Base-by-base conservation (phyloP, 805 yeast species). In the Danielia reshetovae region DNA sequence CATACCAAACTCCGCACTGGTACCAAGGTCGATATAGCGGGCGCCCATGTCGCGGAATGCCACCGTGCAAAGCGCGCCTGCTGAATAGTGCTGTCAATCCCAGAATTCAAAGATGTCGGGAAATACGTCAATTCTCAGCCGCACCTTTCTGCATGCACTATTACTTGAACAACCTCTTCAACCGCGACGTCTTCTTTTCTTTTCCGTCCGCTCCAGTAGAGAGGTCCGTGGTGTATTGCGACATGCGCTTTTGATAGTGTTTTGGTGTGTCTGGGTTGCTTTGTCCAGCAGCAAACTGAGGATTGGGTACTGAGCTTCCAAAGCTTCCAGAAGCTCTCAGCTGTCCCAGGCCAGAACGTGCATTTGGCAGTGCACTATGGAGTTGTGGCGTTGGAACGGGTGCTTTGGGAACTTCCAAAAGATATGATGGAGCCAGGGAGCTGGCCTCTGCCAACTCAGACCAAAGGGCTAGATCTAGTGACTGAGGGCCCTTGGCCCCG, bases 391-490 rank as follows among this genome's bases (percentile, higher is more conserved):
- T n/a, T n/a, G n/a, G n/a, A n/a, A n/a, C n/a, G 10, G 36, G 30
- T 4, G 45, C 29, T 29, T 34, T 34, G 9, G 42, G 46, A 11
- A 33, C 30, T n/a, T 42, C 36, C 28, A 38, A 34, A 18, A 46
- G 45, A 32, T 42, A 41, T 32, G 42, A 45, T 1, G 51, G 51
- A 9, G 51, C 51, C 25, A 29, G 41, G 28, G 38, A 36, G 10
- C 32, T 27, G 10, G 45, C 35, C 39, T 40, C 24, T 18, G 25
- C 26, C 24, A 45, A 28, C 23, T 47, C 49, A 2, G 30, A 33
- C 27, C 33, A 23, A 5, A 45, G 42, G 7, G 41, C 43, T 32
- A 78, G 58, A 18, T 67, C 60, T 38, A 79, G 55, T n/a, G 62
- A 62, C 6, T 49, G 55, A 35, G 77, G 59, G 4, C 26, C 35